Evolutionary conservation across 192 early-diverging fungal genomes (phyloP), one percentile per base, ranked within the genome.

Genomic region (Pilaira anomala): DNA sequence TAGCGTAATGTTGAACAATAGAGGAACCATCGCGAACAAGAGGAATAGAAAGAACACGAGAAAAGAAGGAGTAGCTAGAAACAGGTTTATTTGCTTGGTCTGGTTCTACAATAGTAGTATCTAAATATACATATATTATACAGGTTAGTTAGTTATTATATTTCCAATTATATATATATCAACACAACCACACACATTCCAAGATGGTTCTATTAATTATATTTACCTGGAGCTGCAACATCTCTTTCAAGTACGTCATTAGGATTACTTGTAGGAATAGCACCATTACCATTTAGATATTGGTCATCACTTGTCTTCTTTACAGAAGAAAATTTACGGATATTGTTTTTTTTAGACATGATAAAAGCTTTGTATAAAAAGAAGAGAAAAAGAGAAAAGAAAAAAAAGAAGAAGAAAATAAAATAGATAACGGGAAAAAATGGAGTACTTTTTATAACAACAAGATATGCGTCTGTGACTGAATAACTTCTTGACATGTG

Each of bases 41-140:
- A 4, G 74, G 74, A 8, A 76, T 63, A 7, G 74, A 63, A 2
- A 48, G 41, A 36, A 76, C 45, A 42, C 74, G 69, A 40, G 45
- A 30, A 54, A 55, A 63, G 48, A 75, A 75, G 7, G 58, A 63
- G 28, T 16, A 24, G 50, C 22, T 21, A 7, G 50, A 12, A 28
- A 29, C 18, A 54, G 30, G 19, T 19, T 63, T 63, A n/a, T 63
- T 49, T 22, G 62, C 49, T 22, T 53, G 36, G 7, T 53, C 30
- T 0, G 26, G 11, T 12, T 42, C 24, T 25, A 69, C 63, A 56
- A 71, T 62, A 59, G 33, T 25, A 24, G 39, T 16, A 25, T 58
- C 56, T 58, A 40, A 54, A 30, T 57, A 13, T 14, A 18, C 14
- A 39, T 1, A 57, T 18, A 8, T 22, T 21, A 42, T 24, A 54